These are phyloP conservation scores for Lithohypha guttulata DNA, from an alignment of 2,329 filamentous ascomycete genomes.

Conservation along the genomic window DNA sequence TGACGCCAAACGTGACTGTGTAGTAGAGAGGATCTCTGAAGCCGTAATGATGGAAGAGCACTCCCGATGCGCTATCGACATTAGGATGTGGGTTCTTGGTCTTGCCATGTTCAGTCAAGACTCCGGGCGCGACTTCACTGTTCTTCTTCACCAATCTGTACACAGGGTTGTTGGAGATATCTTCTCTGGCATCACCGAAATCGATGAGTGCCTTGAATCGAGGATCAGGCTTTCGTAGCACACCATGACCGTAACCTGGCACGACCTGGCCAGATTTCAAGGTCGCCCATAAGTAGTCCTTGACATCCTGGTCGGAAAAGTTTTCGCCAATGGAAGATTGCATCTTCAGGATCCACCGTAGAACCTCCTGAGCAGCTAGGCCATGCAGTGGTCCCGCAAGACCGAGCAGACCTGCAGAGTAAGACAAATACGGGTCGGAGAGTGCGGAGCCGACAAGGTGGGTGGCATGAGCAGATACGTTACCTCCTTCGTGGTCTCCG, in stretches of 20 bases:
- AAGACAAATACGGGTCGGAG: slow-evolving; percentile 89
- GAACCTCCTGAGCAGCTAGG: slow-evolving; percentile 89
- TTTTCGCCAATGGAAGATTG: slow-evolving; percentile 69
- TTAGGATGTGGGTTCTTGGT: slow-evolving; percentile 98
- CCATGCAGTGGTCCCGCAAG: slow-evolving; percentile 89
- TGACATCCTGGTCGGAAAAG: slow-evolving; percentile 72
- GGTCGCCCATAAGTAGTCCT: slow-evolving; percentile 82
- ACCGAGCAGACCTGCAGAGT: slow-evolving; percentile 89
- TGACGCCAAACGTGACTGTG: slow-evolving; percentile 58
- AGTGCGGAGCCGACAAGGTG: slow-evolving; percentile 92
- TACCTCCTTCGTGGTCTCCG: slow-evolving; percentile 95
- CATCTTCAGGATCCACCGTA: slow-evolving; percentile 96
- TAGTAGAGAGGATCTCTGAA: slow-evolving; percentile 98
- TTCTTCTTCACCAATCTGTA: slow-evolving; percentile 93
- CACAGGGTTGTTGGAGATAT: slow-evolving; percentile 77
- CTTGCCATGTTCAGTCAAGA: slow-evolving; percentile 92
- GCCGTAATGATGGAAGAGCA: slow-evolving; percentile 95
- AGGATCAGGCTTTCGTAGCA: slow-evolving; percentile 91
- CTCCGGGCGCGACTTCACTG: slow-evolving; percentile 77
- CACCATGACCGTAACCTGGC: slow-evolving; percentile 89
- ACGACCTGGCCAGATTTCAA: slow-evolving; percentile 91
- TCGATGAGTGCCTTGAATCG: slow-evolving; percentile 95
- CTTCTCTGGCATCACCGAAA: slow-evolving; percentile 73
- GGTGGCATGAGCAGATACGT: slow-evolving; percentile 90
- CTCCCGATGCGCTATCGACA: slow-evolving; percentile 84